Base-by-base conservation (phyloP, 192 early-diverging fungal species). In the Spinellus fusiger region DNA sequence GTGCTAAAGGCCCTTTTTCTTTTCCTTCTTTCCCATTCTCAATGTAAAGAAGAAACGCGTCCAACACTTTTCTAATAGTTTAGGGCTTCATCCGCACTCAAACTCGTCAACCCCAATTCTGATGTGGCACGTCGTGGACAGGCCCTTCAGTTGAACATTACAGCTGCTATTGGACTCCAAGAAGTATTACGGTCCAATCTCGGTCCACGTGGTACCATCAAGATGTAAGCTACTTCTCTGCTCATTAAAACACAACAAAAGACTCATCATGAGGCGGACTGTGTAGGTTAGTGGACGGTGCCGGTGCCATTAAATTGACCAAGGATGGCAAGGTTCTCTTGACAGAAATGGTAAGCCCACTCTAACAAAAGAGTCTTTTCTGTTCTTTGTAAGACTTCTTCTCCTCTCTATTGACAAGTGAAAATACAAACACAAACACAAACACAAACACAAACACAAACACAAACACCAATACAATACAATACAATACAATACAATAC, bases 281-380 rank as follows among this genome's bases (percentile, higher is more conserved):
- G n/a, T n/a, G 47, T 58, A 91, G 89, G 88, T 83, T 99, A 49
- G 97, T 99, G n/a, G 92, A 94, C 65, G 97, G 97, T 33, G 85
- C 94, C 38, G 96, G 96, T 61, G 86, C 86, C 62, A 90, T 96
- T 71, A 99, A 96, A 71, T 78, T 98, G 55, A 99, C 97, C 40
- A 99, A 99, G 80, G 97, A 99, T 73, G 97, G 97, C 53, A 99
- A 99, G 70, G 97, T 99, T 38, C 88, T 99, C 26, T 80, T 99
- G 62, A 93, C 78, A 63, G 95, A 99, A 79, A 99, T 99, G 97
- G 93, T 95, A 80, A 62, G 68, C 38, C 18, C 1, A 40, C 15
- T 38, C 18, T n/a, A n/a, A n/a, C n/a, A n/a, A n/a, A n/a, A n/a
- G 49, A 15, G 28, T 50, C 10, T 40, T 40, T 47, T 58, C 10